Conservation (phyloP, 1,284 basidiomycete genomes). For the Ganoderma leucocontextum region DNA sequence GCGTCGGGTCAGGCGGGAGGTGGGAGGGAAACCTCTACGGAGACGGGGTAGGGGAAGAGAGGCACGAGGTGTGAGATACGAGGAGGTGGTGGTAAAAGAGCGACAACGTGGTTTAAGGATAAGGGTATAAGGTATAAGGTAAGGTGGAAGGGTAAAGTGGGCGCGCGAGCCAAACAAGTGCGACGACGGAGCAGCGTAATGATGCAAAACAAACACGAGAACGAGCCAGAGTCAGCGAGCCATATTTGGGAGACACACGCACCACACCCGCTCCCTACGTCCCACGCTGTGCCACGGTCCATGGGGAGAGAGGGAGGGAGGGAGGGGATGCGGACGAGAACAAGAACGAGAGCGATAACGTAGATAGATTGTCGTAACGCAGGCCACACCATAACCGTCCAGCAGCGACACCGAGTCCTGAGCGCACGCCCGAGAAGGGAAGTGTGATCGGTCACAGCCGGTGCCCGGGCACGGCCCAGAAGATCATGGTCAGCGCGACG, state of each 20-base stretch:
- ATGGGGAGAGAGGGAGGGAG: not conserved
- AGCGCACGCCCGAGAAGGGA: not conserved
- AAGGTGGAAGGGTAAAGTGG: conserved; percentile 20
- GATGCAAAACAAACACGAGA: conserved; percentile 19
- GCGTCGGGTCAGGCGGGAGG: conserved; percentile 11
- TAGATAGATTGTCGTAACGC: conserved; percentile 25
- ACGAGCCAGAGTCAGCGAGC: not conserved
- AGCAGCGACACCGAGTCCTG: not conserved
- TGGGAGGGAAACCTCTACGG: conserved; percentile 6
- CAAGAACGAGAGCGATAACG: conserved; percentile 15
- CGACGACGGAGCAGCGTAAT: conserved; percentile 33
- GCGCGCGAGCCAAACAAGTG: conserved; percentile 19
- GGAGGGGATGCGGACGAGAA: not conserved
- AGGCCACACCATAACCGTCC: conserved; percentile 4
- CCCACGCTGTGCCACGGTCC: conserved; percentile 22
- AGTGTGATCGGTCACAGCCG: conserved; percentile 58
- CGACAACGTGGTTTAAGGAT: conserved; percentile 32
- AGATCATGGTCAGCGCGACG: conserved; percentile 83
- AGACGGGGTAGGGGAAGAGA: not conserved
- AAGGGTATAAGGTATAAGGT: conserved; percentile 38
- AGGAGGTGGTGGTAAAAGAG: conserved; percentile 31
- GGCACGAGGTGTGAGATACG: not conserved
- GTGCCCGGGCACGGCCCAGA: conserved; percentile 93
- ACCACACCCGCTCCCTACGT: conserved; percentile 8
- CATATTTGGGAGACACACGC: conserved; percentile 13